phyloP scores from a whole-genome alignment of 2,329 filamentous ascomycete genomes.

The Pyrenophora seminiperda region DNA sequence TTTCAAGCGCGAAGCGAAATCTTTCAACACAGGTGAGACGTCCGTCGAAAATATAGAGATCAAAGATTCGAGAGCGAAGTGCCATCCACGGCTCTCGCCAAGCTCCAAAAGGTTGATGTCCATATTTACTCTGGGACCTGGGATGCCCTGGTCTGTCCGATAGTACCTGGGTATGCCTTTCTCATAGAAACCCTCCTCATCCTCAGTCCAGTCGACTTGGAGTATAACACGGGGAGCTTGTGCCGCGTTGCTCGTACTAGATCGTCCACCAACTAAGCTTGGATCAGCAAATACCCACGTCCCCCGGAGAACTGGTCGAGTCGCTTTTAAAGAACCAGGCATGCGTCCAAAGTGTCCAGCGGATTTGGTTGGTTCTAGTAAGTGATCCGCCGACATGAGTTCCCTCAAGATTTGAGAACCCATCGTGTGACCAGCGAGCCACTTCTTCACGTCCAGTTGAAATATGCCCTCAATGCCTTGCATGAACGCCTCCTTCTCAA shows the following conservation, averaged over 20 bases:
- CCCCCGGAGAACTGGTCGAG: slow-evolving; percentile 32
- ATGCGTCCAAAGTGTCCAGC: slow-evolving; percentile 24
- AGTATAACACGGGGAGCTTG: slow-evolving; percentile 24
- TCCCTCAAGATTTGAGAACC: slow-evolving; percentile 31
- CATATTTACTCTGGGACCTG: slow-evolving; percentile 28
- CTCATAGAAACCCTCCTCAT: slow-evolving; percentile 39
- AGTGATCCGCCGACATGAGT: slow-evolving; percentile 21
- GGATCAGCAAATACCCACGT: slow-evolving; percentile 41
- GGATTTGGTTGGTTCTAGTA: slow-evolving; percentile 33
- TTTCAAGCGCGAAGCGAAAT: slow-evolving; percentile 29
- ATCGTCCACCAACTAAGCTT: slow-evolving; percentile 7
- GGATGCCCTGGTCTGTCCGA: slow-evolving; percentile 22
- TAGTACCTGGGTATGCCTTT: slow-evolving; percentile 33
- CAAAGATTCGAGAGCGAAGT: slow-evolving; percentile 39
- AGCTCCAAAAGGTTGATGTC: slow-evolving; percentile 44
- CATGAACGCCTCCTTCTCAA: slow-evolving; percentile 17
- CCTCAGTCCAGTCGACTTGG: slow-evolving; percentile 40
- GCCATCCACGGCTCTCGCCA: slow-evolving; percentile 37
- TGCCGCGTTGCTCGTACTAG: not conserved
- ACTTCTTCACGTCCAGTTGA: slow-evolving; percentile 27
- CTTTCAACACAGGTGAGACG: slow-evolving; percentile 28
- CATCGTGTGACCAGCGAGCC: slow-evolving; percentile 25
- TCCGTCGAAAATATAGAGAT: slow-evolving; percentile 16
- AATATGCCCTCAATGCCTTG: slow-evolving; percentile 20
- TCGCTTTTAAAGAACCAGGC: slow-evolving; percentile 23